Conservation (phyloP, 2,329 filamentous ascomycete species). For the Penicillium paneum region DNA sequence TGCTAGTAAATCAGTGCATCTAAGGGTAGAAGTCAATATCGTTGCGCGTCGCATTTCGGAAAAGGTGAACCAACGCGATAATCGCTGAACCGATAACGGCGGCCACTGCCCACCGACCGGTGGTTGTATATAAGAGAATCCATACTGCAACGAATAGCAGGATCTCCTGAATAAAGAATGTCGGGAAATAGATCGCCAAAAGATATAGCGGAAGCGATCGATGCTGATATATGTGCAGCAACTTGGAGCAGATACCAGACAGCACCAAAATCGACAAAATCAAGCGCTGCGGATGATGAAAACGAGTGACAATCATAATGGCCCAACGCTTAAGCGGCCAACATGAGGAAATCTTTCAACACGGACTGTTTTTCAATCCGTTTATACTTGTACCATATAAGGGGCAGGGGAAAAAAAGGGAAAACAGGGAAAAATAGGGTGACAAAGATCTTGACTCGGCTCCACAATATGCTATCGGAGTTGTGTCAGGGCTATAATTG, state of each 20-base stretch:
- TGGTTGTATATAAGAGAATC: slow-evolving; percentile 23
- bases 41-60: background rate
- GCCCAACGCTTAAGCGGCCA: background rate
- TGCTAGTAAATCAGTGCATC: slow-evolving; percentile 20
- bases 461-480: slow-evolving; percentile 8
- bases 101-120: slow-evolving; percentile 15
- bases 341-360: slow-evolving; percentile 1
- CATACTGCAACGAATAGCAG: slow-evolving; percentile 23
- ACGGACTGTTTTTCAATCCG: slow-evolving; percentile 1
- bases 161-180: slow-evolving; percentile 30
- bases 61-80: slow-evolving; percentile 21
- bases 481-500: slow-evolving; percentile 1
- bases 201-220: slow-evolving; percentile 17
- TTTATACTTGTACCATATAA: background rate
- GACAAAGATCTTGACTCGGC: slow-evolving; percentile 1
- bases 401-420: background rate
- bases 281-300: slow-evolving; percentile 25
- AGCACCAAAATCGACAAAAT: slow-evolving; percentile 28
- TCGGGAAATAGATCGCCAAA: slow-evolving; percentile 29
- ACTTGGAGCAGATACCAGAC: slow-evolving; percentile 26
- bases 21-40: slow-evolving; percentile 3
- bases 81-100: slow-evolving; percentile 19
- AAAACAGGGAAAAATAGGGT: background rate
- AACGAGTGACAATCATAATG: slow-evolving; percentile 23
- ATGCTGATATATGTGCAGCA: slow-evolving; percentile 30